Evolutionary conservation across 2,329 filamentous ascomycete genomes (phyloP), one percentile per base, ranked within the genome.

Genomic region (Tolypocladium ophioglossoides): DNA sequence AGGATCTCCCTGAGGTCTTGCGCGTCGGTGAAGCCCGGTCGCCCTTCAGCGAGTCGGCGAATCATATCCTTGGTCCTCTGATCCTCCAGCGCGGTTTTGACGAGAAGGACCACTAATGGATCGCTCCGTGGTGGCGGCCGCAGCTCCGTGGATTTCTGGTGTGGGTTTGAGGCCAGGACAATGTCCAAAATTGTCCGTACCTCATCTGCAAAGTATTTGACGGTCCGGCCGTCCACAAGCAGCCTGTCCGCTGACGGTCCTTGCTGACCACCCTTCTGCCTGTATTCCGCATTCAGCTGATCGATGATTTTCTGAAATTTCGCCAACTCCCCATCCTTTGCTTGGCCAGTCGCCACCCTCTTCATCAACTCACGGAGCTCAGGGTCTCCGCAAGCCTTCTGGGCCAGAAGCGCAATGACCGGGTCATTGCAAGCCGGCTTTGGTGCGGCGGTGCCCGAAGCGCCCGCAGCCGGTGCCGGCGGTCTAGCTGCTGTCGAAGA

Each of bases 221-320:
- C 78, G 0, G 78, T 80, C 56, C 74, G 74, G 1, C 78, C 72
- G 59, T 80, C 79, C 1, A 83, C 78, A 22, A 80, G 62, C 20
- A 84, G 67, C 52, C 74, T 69, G 53, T 83, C 79, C 1, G 79
- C 78, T 5, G 78, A 77, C 8, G 79, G 79, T 0, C 76, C 78
- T 51, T 77, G 73, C 40, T 76, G 72, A 0, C 71, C 72, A 9
- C 77, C 76, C 40, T 72, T 79, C 41, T 71, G 75, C 61, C 77
- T 78, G 60, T 79, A 79, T 56, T 83, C 79, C 0, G 69, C 69
- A 2, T 86, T 91, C 54, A 94, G 79, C 64, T 90, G 84, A 62
- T 91, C 86, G 57, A 94, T 94, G 44, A 94, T 88, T 50, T 78
- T 78, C 65, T 94, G 89, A 61, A 94, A 94, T 57, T 84, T 81